These are phyloP conservation scores for Trichophyton simii DNA, from an alignment of 2,329 filamentous ascomycete species.

Conservation along the genomic window DNA sequence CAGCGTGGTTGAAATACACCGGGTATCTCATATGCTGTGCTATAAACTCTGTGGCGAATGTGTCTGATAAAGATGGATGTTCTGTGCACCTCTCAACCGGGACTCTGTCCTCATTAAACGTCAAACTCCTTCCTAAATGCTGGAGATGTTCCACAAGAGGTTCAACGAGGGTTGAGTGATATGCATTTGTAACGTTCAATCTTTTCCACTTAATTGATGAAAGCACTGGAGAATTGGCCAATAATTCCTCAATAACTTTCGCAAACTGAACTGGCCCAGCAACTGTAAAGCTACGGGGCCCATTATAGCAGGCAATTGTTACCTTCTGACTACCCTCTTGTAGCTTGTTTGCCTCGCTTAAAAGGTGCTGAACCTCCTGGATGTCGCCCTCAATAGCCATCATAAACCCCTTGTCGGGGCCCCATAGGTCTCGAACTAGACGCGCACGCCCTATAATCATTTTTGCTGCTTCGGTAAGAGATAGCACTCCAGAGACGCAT, in stretches of 20 bases:
- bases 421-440: constrained; percentile 24
- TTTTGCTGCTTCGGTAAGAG: constrained; percentile 19
- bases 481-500: constrained; percentile 21
- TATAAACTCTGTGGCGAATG: constrained; percentile 13
- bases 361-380: constrained; percentile 18
- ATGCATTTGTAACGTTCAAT: constrained; percentile 32
- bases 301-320: constrained; percentile 19
- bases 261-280: constrained; percentile 9
- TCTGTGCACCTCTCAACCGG: constrained; percentile 15
- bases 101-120: constrained; percentile 16
- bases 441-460: constrained; percentile 23
- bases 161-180: constrained; percentile 28
- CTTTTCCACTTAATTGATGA: constrained; percentile 10
- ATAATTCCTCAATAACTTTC: constrained; percentile 7
- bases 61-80: background rate
- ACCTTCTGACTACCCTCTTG: constrained; percentile 15
- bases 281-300: constrained; percentile 5
- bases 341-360: constrained; percentile 14
- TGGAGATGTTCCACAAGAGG: constrained; percentile 13
- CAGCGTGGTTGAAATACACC: constrained; percentile 35
- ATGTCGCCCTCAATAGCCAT: constrained; percentile 16
- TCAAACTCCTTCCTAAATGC: constrained; percentile 13
- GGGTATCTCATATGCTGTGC: constrained; percentile 30
- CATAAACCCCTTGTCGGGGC: constrained; percentile 23
- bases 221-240: constrained; percentile 15